phyloP scores from a whole-genome alignment of 306 rosid species.

The Crotalaria pallida region DNA sequence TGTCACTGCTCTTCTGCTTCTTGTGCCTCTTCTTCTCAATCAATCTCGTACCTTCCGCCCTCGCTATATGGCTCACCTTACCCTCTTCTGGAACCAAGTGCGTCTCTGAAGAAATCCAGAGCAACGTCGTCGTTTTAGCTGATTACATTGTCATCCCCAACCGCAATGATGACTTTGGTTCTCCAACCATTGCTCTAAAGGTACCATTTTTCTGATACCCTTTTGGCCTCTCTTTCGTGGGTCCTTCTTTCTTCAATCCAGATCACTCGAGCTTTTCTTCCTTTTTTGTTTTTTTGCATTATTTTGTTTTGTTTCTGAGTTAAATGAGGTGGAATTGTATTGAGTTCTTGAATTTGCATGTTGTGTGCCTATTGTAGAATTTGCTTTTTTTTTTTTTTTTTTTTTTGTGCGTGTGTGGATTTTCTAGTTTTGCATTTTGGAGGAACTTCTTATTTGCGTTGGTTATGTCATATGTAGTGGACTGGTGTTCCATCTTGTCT shows the following conservation, averaged over 20 bases:
- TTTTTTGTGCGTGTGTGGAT: no score
- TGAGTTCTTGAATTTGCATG: background rate
- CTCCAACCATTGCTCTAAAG: conserved; percentile 70
- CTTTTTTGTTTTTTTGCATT: background rate
- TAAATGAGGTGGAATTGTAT: background rate
- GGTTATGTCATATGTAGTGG: no score
- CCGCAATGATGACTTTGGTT: conserved; percentile 35
- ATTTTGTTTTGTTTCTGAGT: conserved; percentile 12
- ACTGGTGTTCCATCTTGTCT: background rate
- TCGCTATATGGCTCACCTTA: conserved; percentile 56
- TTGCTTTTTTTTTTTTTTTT: no score
- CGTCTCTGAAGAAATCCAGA: conserved; percentile 95
- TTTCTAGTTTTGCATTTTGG: background rate
- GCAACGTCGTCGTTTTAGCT: conserved; percentile 82
- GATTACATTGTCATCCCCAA: conserved; percentile 62
- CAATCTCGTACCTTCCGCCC: conserved; percentile 15
- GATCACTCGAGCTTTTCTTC: background rate
- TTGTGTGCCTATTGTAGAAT: background rate
- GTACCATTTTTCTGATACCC: conserved; percentile 24
- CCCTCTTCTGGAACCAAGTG: conserved; percentile 70
- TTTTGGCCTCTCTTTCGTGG: background rate
- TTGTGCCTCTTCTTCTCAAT: conserved; percentile 30
- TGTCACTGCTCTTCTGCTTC: background rate
- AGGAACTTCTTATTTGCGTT: conserved; percentile 4
- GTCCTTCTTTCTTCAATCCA: background rate